A percentile compares a stretch with the other conserved stretches of the same genome.
phyloP scores from a whole-genome alignment of 2,329 filamentous ascomycete genomes.

The Neofusicoccum kwambonambiense region DNA sequence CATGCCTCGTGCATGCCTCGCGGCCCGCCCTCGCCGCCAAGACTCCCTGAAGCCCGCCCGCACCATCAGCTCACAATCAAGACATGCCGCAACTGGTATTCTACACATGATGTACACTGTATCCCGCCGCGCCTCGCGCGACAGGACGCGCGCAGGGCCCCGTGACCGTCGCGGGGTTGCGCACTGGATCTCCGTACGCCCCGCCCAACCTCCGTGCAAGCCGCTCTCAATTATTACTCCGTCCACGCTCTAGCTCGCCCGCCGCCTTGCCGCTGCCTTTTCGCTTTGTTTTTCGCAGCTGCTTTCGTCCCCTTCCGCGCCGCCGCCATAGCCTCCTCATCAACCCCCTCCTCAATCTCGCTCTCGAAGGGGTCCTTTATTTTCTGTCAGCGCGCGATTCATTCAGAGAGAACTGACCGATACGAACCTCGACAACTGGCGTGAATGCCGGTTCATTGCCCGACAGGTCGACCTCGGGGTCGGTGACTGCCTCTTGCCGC shows the following conservation, averaged over 20 bases:
- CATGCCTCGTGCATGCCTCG: not conserved
- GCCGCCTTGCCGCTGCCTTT: not conserved
- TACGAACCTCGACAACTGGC: slow-evolving; percentile 9
- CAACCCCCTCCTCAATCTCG: not conserved
- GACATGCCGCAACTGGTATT: slow-evolving; percentile 6
- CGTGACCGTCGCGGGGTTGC: slow-evolving; percentile 14
- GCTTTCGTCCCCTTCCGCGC: not conserved
- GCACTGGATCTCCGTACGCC: not conserved
- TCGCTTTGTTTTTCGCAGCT: not conserved
- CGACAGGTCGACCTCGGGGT: slow-evolving; percentile 58
- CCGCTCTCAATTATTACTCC: slow-evolving; percentile 13
- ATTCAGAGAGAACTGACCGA: not conserved
- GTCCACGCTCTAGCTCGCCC: not conserved
- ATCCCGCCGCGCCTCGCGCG: slow-evolving; percentile 3
- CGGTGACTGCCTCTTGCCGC: slow-evolving; percentile 40
- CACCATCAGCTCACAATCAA: slow-evolving; percentile 18
- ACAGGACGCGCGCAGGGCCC: not conserved
- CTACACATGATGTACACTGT: slow-evolving; percentile 13
- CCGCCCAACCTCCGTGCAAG: slow-evolving; percentile 4
- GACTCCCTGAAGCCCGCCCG: slow-evolving; percentile 15
- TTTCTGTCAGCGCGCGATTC: not conserved
- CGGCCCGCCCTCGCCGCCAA: slow-evolving; percentile 16
- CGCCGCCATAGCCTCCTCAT: not conserved
- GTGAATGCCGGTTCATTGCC: slow-evolving; percentile 1
- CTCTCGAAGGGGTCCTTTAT: not conserved